Evolutionary conservation across 306 rosid species (phyloP), one percentile per base, ranked within the genome.

Genomic region (Fragaria iinumae): DNA sequence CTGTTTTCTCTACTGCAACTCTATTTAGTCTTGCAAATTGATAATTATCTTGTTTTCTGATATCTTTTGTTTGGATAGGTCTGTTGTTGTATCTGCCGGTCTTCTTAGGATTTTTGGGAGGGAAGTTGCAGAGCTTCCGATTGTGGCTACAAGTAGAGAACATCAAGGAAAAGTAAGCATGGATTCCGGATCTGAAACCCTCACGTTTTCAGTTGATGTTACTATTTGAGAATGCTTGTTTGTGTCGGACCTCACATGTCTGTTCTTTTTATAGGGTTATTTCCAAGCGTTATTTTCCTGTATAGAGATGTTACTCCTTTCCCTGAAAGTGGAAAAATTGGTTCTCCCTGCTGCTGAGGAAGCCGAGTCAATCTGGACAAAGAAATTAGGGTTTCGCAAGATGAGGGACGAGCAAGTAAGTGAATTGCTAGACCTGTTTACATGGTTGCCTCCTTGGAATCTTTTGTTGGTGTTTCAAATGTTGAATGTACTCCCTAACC

Each of bases 281-380:
- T 96, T 96, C 80, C 99, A 92, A 91, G 99, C 87, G 55, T 72
- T 96, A 71, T 85, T 92, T 88, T 88, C 89, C 49, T 96, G 99
- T 76, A 91, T 96, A 81, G 97, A 96, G 90, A 88, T 84, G 82
- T 76, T 96, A 82, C 85, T 96, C 57, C 69, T 75, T 73, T 89
- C 97, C 86, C 84, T 96, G 85, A 86, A 89, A 23, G 98, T 96
- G 57, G 93, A 91, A 88, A 96, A 91, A 82, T 78, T 96, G 76
- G 99, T 96, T 71, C 98, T 96, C 49, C 99, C 99, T 77, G 99
- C 99, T 5, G 99, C 99, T 5, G 99, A 91, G 85, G 98, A 91
- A 53, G 99, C 98, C 0, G 98, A 96, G 84, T 96, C 99, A 71
- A 91, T 96, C 73, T 96, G 99, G 99, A 96, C 97, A 2, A 92